Percentiles rank a stretch among this genome's conserved stretches.
phyloP scores from a whole-genome alignment of 2,329 filamentous ascomycete genomes.

The Cercospora sp. region DNA sequence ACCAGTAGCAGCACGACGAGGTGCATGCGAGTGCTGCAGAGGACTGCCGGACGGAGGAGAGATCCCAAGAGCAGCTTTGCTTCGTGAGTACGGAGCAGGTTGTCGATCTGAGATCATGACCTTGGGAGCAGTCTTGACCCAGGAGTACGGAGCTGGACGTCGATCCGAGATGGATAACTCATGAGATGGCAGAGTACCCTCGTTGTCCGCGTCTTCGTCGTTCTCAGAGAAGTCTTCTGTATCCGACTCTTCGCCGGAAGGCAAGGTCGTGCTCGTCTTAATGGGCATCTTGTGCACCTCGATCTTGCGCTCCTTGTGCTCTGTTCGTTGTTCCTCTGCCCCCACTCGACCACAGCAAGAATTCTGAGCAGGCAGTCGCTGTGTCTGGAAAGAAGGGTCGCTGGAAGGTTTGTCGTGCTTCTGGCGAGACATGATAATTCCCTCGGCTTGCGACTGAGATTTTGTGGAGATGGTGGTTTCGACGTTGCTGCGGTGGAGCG shows the following conservation, averaged over 20 bases:
- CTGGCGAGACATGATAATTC: neutral
- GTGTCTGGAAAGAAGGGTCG: neutral
- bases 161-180: neutral
- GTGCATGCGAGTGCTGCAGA: neutral
- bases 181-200: neutral
- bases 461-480: neutral
- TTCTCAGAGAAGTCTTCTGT: neutral
- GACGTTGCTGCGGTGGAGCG: neutral
- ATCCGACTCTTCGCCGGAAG: neutral
- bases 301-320: neutral
- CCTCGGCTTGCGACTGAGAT: neutral
- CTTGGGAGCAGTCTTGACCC: neutral
- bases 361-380: neutral
- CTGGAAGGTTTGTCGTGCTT: neutral
- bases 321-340: neutral
- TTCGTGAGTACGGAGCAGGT: neutral
- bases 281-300: neutral
- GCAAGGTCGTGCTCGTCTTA: neutral
- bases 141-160: neutral
- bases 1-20: neutral
- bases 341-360: neutral
- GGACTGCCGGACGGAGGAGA: neutral
- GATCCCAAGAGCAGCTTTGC: neutral
- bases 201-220: neutral
- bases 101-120: neutral